Evolutionary conservation across 2,329 filamentous ascomycete species (phyloP).

Genomic region (Aspergillus intermedius): DNA sequence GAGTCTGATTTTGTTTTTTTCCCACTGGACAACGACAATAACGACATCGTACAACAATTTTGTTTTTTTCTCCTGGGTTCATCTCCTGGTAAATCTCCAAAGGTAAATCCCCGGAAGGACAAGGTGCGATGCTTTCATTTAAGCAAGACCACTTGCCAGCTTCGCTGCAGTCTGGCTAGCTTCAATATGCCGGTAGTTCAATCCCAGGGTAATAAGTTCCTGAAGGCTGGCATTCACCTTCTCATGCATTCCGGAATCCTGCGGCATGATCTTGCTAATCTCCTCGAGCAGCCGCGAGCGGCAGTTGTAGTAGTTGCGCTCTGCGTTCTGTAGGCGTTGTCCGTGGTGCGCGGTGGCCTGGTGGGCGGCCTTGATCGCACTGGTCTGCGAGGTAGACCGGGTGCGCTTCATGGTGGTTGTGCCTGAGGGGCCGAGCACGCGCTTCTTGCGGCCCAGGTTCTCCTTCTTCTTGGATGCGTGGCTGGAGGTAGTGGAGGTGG

Average conservation of each 20-base stretch:
- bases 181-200: constrained; percentile 39
- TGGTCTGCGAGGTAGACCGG: constrained; percentile 33
- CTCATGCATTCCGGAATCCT: constrained; percentile 37
- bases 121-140: constrained; percentile 10
- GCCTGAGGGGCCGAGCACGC: constrained; percentile 30
- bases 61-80: not conserved
- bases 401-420: constrained; percentile 38
- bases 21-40: not conserved
- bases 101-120: not conserved
- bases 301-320: constrained; percentile 38
- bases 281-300: constrained; percentile 35
- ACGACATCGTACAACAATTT: not conserved
- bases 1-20: not conserved
- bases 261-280: constrained; percentile 32
- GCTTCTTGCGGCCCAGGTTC: constrained; percentile 31
- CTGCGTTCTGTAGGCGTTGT: constrained; percentile 37
- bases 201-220: constrained; percentile 37
- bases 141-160: constrained; percentile 27
- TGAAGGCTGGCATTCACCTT: constrained; percentile 40
- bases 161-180: constrained; percentile 35
- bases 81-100: not conserved
- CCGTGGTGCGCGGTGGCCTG: constrained; percentile 28
- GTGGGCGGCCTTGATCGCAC: constrained; percentile 27
- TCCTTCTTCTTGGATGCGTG: constrained; percentile 36
- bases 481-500: constrained; percentile 19